phyloP scores from a whole-genome alignment of 257 asterid genomes.

The Capsicum pubescens region DNA sequence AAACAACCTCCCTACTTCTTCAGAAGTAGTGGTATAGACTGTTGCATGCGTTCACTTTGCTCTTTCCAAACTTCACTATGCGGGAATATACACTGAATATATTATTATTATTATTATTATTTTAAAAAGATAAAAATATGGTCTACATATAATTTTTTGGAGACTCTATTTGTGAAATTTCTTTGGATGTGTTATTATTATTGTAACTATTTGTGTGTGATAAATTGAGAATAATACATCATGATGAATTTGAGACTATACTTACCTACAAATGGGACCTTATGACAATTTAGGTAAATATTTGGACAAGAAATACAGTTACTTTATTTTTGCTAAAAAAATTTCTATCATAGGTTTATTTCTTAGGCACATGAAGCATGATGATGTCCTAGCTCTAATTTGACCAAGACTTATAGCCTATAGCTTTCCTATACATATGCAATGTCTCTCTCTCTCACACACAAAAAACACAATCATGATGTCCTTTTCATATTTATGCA shows the following conservation, averaged over 20 bases:
- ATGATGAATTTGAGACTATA: neutral
- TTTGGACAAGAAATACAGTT: neutral
- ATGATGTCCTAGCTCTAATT: slow-evolving; percentile 14
- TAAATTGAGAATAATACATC: slow-evolving; percentile 14
- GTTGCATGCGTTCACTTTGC: too few relatives aligned
- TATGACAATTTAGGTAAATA: slow-evolving; percentile 16
- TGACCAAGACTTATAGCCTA: slow-evolving; percentile 13
- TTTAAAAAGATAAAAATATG: too few relatives aligned
- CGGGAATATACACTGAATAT: too few relatives aligned
- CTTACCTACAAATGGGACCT: slow-evolving; percentile 23
- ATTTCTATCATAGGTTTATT: slow-evolving; percentile 8
- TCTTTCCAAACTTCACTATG: too few relatives aligned
- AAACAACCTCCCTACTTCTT: neutral
- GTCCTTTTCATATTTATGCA: slow-evolving; percentile 17
- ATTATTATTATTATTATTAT: too few relatives aligned
- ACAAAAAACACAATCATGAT: slow-evolving; percentile 15
- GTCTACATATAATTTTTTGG: too few relatives aligned
- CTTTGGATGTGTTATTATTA: neutral
- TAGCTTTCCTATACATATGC: neutral
- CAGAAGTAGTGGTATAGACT: neutral
- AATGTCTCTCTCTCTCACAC: slow-evolving; percentile 8
- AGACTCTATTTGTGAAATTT: too few relatives aligned
- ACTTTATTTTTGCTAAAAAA: neutral
- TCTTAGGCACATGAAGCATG: slow-evolving; percentile 29
- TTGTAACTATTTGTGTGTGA: neutral